A percentile compares a stretch with the other conserved stretches of the same genome.
phyloP scores from a whole-genome alignment of 2,329 filamentous ascomycete genomes.

The Fusarium abutilonis region DNA sequence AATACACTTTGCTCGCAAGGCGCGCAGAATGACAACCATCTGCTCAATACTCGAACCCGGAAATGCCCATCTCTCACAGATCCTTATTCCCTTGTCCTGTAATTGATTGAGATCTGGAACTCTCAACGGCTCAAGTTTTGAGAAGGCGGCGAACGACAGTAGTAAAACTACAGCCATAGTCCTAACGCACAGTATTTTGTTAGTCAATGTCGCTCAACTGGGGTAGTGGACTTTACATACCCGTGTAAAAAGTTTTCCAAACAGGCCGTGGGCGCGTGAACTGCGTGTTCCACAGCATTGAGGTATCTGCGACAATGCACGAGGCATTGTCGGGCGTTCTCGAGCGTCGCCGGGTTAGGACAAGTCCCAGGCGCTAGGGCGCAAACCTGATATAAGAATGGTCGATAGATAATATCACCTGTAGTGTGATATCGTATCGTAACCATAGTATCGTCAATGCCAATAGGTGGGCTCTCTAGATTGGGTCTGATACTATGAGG shows the following conservation, averaged over 20 bases:
- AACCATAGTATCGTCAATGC: slow-evolving; percentile 32
- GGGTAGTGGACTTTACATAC: neutral
- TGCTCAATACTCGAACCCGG: slow-evolving; percentile 37
- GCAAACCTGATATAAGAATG: slow-evolving; percentile 34
- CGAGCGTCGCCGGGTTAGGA: slow-evolving; percentile 10
- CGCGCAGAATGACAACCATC: slow-evolving; percentile 36
- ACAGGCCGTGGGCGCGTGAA: slow-evolving; percentile 17
- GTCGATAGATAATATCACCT: slow-evolving; percentile 33
- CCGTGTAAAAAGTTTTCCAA: slow-evolving; percentile 34
- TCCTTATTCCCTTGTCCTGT: slow-evolving; percentile 35
- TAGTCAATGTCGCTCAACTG: accelerated
- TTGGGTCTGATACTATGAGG: slow-evolving; percentile 33
- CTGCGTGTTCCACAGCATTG: slow-evolving; percentile 27
- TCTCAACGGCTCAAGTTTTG: slow-evolving; percentile 18
- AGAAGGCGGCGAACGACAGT: slow-evolving; percentile 34
- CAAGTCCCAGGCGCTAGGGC: slow-evolving; percentile 3
- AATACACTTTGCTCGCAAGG: slow-evolving; percentile 34
- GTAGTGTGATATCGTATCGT: slow-evolving; percentile 35
- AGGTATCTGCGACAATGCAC: slow-evolving; percentile 31
- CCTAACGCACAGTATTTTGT: neutral
- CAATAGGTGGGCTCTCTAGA: slow-evolving; percentile 8
- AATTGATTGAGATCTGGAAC: slow-evolving; percentile 31
- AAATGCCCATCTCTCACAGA: slow-evolving; percentile 37
- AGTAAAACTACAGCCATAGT: slow-evolving; percentile 35
- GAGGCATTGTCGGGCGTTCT: slow-evolving; percentile 34